A percentile compares a stretch with the other conserved stretches of the same genome.
Conservation (phyloP, 495 filamentous ascomycete genomes). For the Apodospora peruviana region DNA sequence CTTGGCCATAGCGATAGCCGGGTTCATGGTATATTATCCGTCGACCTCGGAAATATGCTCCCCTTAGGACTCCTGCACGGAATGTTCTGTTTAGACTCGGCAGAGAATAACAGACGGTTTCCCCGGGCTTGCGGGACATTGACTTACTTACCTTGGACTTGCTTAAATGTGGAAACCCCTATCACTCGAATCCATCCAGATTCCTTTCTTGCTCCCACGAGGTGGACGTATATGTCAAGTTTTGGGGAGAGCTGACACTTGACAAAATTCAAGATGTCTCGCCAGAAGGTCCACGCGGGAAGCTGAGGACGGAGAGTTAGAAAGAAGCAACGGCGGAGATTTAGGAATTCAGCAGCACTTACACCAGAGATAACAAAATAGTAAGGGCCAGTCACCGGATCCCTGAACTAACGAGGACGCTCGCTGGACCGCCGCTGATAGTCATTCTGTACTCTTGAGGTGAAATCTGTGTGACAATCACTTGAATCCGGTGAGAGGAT, state of each 20-base stretch:
- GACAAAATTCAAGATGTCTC: conserved; percentile 6
- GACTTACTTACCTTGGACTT: conserved; percentile 8
- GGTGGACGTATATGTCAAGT: conserved; percentile 5
- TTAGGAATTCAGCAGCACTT: neutral
- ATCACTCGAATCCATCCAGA: conserved; percentile 12
- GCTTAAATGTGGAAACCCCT: conserved; percentile 1
- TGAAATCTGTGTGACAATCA: too few species aligned
- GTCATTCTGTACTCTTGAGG: too few species aligned
- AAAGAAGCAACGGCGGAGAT: neutral
- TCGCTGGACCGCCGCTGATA: neutral
- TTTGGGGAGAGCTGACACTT: neutral
- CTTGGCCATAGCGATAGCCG: neutral
- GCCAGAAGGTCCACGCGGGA: conserved; percentile 1
- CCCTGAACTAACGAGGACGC: conserved; percentile 1
- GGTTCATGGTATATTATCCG: conserved; percentile 2
- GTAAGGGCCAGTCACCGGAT: conserved; percentile 2
- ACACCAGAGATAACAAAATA: conserved; percentile 8
- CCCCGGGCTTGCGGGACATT: too few species aligned
- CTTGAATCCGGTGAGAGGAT: too few species aligned
- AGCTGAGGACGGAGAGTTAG: neutral
- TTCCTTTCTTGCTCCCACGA: neutral
- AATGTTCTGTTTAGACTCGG: neutral
- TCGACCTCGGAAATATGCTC: conserved; percentile 1
- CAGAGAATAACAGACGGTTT: neutral
- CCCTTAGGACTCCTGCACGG: neutral